A percentile compares a stretch with the other conserved stretches of the same genome.
Conservation (phyloP, 2,329 filamentous ascomycete species). For the Apiospora arundinis region DNA sequence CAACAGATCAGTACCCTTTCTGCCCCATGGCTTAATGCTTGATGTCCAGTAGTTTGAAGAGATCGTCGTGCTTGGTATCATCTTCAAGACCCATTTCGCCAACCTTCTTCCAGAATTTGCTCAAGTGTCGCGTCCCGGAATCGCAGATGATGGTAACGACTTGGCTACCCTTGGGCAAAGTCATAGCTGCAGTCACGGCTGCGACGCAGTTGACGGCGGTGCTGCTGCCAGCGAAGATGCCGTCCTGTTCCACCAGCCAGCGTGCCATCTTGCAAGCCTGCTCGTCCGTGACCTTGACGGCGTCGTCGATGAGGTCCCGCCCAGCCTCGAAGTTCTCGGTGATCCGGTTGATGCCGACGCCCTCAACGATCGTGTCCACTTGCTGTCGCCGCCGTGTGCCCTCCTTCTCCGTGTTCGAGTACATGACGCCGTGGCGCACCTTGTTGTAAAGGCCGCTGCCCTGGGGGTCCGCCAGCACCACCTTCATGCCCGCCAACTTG, state of each 20-base stretch:
- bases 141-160: conserved; percentile 89
- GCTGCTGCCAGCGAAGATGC: conserved; percentile 92
- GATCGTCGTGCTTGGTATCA: conserved; percentile 53
- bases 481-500: conserved; percentile 63
- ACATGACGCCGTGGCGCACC: conserved; percentile 94
- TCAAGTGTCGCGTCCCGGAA: conserved; percentile 80
- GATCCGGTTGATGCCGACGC: conserved; percentile 93
- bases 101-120: conserved; percentile 83
- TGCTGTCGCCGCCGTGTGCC: conserved; percentile 88
- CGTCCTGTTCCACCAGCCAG: conserved; percentile 95
- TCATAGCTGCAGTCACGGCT: conserved; percentile 71
- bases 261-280: conserved; percentile 94
- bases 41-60: conserved; percentile 59
- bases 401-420: conserved; percentile 85
- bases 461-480: conserved; percentile 92
- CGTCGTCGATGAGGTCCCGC: conserved; percentile 85
- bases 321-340: conserved; percentile 93
- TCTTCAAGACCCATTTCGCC: conserved; percentile 71
- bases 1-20: neutral
- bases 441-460: conserved; percentile 94
- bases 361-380: conserved; percentile 95
- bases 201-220: conserved; percentile 96
- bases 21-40: conserved; percentile 25
- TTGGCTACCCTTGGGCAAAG: conserved; percentile 64
- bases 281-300: conserved; percentile 83